Base-by-base conservation (phyloP, 2,329 filamentous ascomycete genomes). In the Lachnellula occidentalis region DNA sequence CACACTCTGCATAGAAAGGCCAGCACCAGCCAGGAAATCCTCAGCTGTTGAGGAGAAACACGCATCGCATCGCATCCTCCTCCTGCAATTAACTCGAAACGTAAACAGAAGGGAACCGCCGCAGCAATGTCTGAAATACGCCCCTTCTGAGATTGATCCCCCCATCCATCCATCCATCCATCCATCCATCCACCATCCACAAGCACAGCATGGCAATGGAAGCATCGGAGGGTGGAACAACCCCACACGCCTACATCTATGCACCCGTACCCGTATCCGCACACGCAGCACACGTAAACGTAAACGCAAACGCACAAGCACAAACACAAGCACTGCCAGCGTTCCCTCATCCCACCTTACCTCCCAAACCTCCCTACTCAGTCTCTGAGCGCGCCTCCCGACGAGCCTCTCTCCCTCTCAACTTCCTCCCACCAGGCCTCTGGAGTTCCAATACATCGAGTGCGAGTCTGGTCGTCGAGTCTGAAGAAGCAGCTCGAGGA, bases 401-500 rank as follows among this genome's bases (percentile, higher is more conserved):
- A 56, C 55, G 67, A 51, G 62, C 66, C 47, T 69, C 66, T n/a
- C 57, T 67, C 9, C 65, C 67, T 34, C 59, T 66, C 19, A 61
- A 68, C 45, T 66, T 68, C 49, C 62, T 69, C 9, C 65, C 67
- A 3, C 63, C 66, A 9, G 55, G 48, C 50, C 57, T 68, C 39
- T 68, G 66, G 66, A 64, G 61, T 54, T 51, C 62, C 19, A 69
- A 68, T 52, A 63, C 65, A 5, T 68, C 67, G 12, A 64, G 56
- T 52, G 61, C 64, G 2, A 65, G 66, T 55, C 55, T 69, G n/a
- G 54, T 56, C 2, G 63, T 66, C n/a, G 65, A 68, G 52, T 66
- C 67, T 2, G 67, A 67, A 56, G 65, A 66, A 56, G 65, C 67
- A 39, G 67, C 67, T 34, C 61, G 60, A 4, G 67, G 67, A 24